Conservation (phyloP, 495 filamentous ascomycete species). For the Cudoniella acicularis region DNA sequence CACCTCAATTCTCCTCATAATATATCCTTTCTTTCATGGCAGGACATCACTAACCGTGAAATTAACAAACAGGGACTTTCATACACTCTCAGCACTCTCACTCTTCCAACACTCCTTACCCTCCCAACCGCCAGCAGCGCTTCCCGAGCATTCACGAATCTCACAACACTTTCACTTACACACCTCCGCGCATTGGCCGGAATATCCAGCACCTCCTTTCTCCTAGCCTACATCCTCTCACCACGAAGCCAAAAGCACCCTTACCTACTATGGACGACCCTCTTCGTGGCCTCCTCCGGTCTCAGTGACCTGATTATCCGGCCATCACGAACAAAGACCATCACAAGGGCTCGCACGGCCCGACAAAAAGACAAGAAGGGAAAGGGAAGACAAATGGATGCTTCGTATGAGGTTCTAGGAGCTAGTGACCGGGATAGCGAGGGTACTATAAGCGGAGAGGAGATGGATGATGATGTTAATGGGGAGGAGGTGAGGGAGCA, state of each 20-base stretch:
- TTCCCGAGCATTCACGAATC: conserved; percentile 57
- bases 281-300: conserved; percentile 54
- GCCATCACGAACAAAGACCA: conserved; percentile 29
- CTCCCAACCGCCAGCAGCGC: conserved; percentile 70
- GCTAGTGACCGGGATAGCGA: conserved; percentile 45
- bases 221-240: conserved; percentile 70
- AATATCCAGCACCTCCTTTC: conserved; percentile 59
- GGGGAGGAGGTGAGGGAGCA: conserved; percentile 74
- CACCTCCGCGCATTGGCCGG: conserved; percentile 58
- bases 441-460: conserved; percentile 34
- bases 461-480: conserved; percentile 60
- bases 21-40: too few relatives aligned
- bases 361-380: conserved; percentile 24
- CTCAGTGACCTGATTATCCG: conserved; percentile 50
- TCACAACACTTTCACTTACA: conserved; percentile 53
- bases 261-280: conserved; percentile 75
- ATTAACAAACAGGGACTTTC: conserved; percentile 64
- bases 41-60: not conserved
- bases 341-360: conserved; percentile 23
- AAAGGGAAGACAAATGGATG: conserved; percentile 42
- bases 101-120: conserved; percentile 70
- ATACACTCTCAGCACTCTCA: conserved; percentile 69
- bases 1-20: conserved; percentile 23
- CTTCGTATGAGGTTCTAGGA: conserved; percentile 62
- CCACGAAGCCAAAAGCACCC: conserved; percentile 70